Evolutionary conservation across 805 yeast species (phyloP).

Genomic region (Saccharomyces eubayanus): DNA sequence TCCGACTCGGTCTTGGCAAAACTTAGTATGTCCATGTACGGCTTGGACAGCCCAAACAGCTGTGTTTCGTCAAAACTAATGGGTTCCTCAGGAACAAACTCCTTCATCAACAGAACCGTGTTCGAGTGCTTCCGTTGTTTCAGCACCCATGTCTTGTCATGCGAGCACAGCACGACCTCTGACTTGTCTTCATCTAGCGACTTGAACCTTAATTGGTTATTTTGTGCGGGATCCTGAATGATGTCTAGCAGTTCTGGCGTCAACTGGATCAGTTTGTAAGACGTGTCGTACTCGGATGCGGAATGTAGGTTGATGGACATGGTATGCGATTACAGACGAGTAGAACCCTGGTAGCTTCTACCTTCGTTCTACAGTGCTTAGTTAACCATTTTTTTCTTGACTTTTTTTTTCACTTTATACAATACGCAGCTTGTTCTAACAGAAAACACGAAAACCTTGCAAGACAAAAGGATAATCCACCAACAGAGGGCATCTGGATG

Average conservation of each 20-base stretch:
- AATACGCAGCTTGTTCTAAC: not conserved
- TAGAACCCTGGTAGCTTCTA: not conserved
- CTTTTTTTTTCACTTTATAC: not conserved
- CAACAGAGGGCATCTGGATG: not conserved
- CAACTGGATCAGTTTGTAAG: slow-evolving; percentile 46
- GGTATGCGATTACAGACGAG: not conserved
- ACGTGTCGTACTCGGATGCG: slow-evolving; percentile 17
- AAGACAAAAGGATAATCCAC: not conserved
- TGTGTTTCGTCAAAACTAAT: slow-evolving; percentile 11
- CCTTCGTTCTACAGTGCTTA: not conserved
- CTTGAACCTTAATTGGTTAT: slow-evolving; percentile 20
- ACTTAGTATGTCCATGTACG: slow-evolving; percentile 28
- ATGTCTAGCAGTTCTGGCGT: slow-evolving; percentile 40
- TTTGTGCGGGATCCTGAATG: slow-evolving; percentile 16
- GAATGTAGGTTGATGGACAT: slow-evolving; percentile 17
- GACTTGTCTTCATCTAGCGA: slow-evolving; percentile 24
- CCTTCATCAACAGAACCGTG: slow-evolving; percentile 51
- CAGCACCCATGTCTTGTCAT: slow-evolving; percentile 49
- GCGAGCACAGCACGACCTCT: slow-evolving; percentile 56
- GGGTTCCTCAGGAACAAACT: slow-evolving; percentile 18
- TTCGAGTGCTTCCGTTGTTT: slow-evolving; percentile 84
- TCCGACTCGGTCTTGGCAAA: slow-evolving; percentile 25
- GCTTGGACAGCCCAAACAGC: slow-evolving; percentile 30
- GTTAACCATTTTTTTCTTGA: not conserved
- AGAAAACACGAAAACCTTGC: not conserved